phyloP scores from a whole-genome alignment of 106 monocot species.

The Gastrodia elata region DNA sequence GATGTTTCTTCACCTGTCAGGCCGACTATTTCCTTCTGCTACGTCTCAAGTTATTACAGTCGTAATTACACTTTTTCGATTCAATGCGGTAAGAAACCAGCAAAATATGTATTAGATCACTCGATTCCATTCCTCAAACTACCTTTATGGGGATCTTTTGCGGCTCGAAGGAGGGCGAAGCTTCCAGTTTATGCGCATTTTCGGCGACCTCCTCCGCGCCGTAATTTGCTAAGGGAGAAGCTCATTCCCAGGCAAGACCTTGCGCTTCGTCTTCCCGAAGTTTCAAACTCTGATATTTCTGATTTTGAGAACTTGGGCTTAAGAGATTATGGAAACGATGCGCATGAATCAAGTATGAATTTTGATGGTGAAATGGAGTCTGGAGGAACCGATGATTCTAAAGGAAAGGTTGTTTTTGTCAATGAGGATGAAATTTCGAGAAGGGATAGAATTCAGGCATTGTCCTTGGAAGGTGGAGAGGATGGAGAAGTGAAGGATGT shows the following conservation, averaged over 20 bases:
- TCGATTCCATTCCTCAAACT: slow-evolving; percentile 17
- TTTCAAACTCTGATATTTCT: background rate
- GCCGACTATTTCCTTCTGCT: slow-evolving; percentile 23
- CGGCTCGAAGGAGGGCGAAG: background rate
- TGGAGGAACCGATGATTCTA: slow-evolving; percentile 2
- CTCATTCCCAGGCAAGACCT: slow-evolving; percentile 15
- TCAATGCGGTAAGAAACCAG: background rate
- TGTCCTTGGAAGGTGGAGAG: slow-evolving; percentile 12
- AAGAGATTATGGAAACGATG: background rate
- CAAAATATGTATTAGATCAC: background rate
- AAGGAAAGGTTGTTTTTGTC: slow-evolving; percentile 12
- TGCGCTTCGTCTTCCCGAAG: slow-evolving; percentile 18
- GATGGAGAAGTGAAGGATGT: slow-evolving; percentile 10
- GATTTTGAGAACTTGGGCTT: background rate
- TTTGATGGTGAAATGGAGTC: slow-evolving; percentile 3
- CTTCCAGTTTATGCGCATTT: slow-evolving; percentile 9
- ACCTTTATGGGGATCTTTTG: slow-evolving; percentile 6
- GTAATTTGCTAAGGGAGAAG: slow-evolving; percentile 56
- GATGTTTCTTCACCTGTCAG: slow-evolving; percentile 2
- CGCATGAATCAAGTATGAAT: background rate
- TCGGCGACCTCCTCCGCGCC: slow-evolving; percentile 19
- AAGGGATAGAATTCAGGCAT: slow-evolving; percentile 18
- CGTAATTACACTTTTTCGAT: background rate
- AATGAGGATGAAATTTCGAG: slow-evolving; percentile 41
- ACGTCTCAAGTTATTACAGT: background rate